These are phyloP conservation scores for Neurospora sp. DNA, from an alignment of 495 filamentous ascomycete genomes.

Conservation along the genomic window DNA sequence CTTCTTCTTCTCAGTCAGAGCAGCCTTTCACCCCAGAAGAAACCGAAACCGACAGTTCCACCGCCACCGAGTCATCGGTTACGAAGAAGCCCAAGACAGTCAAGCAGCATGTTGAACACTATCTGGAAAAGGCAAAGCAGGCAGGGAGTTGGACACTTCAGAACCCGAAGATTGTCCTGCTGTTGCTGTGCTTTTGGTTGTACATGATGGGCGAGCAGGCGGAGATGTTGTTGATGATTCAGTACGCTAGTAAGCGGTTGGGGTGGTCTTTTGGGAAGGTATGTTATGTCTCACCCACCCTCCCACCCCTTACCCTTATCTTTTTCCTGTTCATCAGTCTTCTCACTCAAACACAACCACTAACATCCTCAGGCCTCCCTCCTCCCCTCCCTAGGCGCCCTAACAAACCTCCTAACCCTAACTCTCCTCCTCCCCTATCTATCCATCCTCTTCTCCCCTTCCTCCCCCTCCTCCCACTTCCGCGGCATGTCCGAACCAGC, in stretches of 20 bases:
- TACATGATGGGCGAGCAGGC: constrained; percentile 4
- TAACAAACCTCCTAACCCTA: constrained; percentile 39
- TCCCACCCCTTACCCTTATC: neutral
- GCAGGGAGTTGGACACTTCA: neutral
- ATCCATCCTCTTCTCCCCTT: constrained; percentile 13
- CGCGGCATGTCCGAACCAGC: neutral
- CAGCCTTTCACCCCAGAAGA: too few relatives aligned
- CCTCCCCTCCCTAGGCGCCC: constrained; percentile 41
- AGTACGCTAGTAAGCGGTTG: constrained; percentile 47
- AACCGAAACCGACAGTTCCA: neutral
- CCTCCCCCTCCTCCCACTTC: neutral
- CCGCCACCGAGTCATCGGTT: neutral
- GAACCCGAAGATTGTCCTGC: neutral
- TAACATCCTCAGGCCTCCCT: constrained; percentile 30
- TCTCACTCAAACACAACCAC: neutral
- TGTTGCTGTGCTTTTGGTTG: constrained; percentile 1
- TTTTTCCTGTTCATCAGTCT: neutral
- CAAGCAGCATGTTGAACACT: neutral
- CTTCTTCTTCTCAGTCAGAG: neutral
- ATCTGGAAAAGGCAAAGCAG: neutral
- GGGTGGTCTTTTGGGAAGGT: constrained; percentile 31
- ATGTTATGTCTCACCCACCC: neutral
- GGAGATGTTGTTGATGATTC: constrained; percentile 22
- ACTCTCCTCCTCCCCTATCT: constrained; percentile 34
- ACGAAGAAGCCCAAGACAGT: neutral